These are phyloP conservation scores for Solanum lycopersicoides DNA, from an alignment of 257 asterid genomes.

Conservation along the genomic window DNA sequence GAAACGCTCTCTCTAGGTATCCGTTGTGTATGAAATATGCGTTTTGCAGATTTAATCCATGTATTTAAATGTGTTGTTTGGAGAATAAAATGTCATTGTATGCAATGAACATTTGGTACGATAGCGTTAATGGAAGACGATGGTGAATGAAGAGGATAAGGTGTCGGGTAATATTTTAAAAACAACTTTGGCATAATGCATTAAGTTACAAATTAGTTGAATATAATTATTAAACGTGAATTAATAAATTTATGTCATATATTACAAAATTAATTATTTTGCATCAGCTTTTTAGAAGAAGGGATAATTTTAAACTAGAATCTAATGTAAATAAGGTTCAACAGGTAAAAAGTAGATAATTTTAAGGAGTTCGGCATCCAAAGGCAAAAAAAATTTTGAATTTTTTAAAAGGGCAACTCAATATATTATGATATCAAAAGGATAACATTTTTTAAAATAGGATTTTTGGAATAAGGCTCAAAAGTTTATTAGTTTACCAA, in stretches of 20 bases:
- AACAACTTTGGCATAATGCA: not conserved
- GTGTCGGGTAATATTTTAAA: not conserved
- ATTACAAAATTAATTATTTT: too few species aligned
- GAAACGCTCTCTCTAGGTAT: not conserved
- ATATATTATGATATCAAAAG: too few species aligned
- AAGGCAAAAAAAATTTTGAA: too few species aligned
- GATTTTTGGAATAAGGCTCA: too few species aligned
- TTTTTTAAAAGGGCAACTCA: too few species aligned
- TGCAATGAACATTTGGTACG: not conserved
- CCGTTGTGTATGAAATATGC: not conserved
- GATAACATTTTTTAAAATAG: too few species aligned
- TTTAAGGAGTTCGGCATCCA: too few species aligned
- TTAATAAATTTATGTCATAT: not conserved
- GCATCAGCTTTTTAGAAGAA: too few species aligned
- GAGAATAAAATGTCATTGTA: not conserved
- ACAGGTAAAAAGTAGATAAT: too few species aligned
- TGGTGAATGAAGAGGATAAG: not conserved
- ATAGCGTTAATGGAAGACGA: not conserved
- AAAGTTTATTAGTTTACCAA: too few species aligned
- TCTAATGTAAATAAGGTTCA: too few species aligned
- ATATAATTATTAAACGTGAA: not conserved
- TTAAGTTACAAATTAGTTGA: not conserved
- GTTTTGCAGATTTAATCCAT: not conserved
- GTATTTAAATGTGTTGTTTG: not conserved
- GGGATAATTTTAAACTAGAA: too few species aligned